Base-by-base conservation (phyloP, 495 filamentous ascomycete species). In the Aspergillus diversus region DNA sequence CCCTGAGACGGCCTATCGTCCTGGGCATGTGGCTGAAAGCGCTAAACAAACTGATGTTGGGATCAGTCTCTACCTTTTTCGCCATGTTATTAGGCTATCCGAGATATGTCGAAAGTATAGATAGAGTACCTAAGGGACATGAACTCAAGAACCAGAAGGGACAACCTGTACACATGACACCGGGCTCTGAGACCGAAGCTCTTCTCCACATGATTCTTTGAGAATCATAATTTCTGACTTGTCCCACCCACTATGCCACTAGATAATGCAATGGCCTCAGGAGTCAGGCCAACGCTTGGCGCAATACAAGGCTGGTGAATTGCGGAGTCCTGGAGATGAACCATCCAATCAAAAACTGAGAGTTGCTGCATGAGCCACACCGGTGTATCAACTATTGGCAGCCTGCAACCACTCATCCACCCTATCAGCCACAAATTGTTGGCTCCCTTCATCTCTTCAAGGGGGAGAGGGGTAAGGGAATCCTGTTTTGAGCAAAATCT, bases 241-340 rank as follows among this genome's bases (percentile, higher is more conserved):
- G 47, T 50, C 47, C 47, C 9, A 21, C 16, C 47, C 21, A 5
- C n/a, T n/a, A 12, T 43, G 39, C 12, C n/a, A 31, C 47, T 21
- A 50, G 16, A 50, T 17, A 5, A 4, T 17, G 47, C 21, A 55
- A 7, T 13, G 50, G 50, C 50, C 53, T 39, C 53, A 35, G 53
- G 37, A 27, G 21, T 27, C 21, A 27, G 21, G 21, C 21, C 55
- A 33, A 4, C 5, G 16, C 55, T 33, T 48, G 35, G 39, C 55
- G 55, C 55, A 16, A 57, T 31, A 59, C 31, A 31, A 27, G 57
- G 57, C 57, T 59, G 43, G 57, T 50, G 57, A 43, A 49, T 13
- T n/a, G 7, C 32, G 32, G 11, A n/a, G n/a, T 5, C 9, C 11
- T 11, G 39, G 39, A 43, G 39, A 43, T 11, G 2, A 5, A 33